phyloP scores from a whole-genome alignment of 116 monocot species.

The Dioscorea cayenensis region DNA sequence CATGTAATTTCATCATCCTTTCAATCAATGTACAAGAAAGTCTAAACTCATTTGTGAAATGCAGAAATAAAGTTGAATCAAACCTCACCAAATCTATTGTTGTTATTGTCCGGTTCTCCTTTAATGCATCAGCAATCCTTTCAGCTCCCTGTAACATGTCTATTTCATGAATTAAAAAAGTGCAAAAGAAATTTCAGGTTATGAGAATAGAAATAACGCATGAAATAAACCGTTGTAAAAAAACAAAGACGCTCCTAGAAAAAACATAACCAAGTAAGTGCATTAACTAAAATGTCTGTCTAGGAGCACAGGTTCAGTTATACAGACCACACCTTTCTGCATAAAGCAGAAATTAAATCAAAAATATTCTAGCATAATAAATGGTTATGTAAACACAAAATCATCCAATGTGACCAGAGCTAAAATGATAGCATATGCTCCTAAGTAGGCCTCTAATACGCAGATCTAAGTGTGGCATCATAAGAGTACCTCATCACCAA shows the following conservation, averaged over 20 bases:
- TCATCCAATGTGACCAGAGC: not conserved
- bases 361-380: too few species aligned
- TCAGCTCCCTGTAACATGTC: conserved; percentile 64
- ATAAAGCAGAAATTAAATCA: too few species aligned
- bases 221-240: too few species aligned
- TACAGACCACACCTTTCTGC: too few species aligned
- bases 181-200: not conserved
- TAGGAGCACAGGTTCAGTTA: too few species aligned
- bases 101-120: conserved; percentile 73
- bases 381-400: too few species aligned
- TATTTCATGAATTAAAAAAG: not conserved
- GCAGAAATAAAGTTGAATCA: not conserved
- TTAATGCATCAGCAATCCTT: conserved; percentile 89
- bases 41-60: too few species aligned
- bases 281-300: too few species aligned
- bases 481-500: conserved; percentile 76
- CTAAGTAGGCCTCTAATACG: not conserved
- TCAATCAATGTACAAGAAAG: too few species aligned
- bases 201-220: not conserved
- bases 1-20: too few species aligned
- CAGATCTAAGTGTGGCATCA: not conserved
- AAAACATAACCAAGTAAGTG: too few species aligned
- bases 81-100: conserved; percentile 83
- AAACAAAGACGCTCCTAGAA: not conserved
- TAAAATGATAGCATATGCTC: not conserved